Evolutionary conservation across 257 asterid species (phyloP), one percentile per base, ranked within the genome.

Genomic region (Eucommia ulmoides): DNA sequence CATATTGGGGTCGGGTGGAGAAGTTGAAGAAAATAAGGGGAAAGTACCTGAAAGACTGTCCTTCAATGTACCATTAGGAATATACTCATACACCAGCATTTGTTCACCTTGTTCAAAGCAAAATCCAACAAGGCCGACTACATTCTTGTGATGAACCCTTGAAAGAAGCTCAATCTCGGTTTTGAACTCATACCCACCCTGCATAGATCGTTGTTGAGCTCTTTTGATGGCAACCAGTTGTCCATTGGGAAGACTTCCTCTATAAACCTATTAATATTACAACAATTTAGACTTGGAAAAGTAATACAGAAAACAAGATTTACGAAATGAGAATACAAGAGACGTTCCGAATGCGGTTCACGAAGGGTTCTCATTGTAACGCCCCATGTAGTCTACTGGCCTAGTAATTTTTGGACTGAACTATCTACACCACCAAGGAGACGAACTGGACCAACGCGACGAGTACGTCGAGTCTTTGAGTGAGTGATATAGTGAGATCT

Each of bases 121-220:
- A 49, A 88, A 81, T 15, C 97, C 97, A 8, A 70, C 68, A 2
- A 88, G 78, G 44, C 71, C 29, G 20, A 88, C 97, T 0, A 88
- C 71, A 38, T 88, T 88, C 59, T 70, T 88, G 86, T 88, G 95
- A 66, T 88, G 97, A 72, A 84, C 97, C 60, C 97, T 82, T 1
- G 97, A 84, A 64, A 88, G 97, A 64, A 82, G 93, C 73, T 88
- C 97, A 53, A 88, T 82, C 83, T 88, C 97, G 16, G 86, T 84
- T 74, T 82, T 88, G 84, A 84, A 88, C 80, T 88, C 94, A 3
- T 58, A 46, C 23, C 65, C 78, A 29, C 95, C 95, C 63, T 88
- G 94, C 60, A 54, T 67, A 0, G 97, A 82, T 51, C 89, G 80
- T 44, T 72, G 79, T 52, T 75, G 76, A 56, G 97, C 91, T 68